Evolutionary conservation across 148 eudicot genomes (phyloP), one percentile per base, ranked within the genome.

Genomic region (Fallopia convolvulus): DNA sequence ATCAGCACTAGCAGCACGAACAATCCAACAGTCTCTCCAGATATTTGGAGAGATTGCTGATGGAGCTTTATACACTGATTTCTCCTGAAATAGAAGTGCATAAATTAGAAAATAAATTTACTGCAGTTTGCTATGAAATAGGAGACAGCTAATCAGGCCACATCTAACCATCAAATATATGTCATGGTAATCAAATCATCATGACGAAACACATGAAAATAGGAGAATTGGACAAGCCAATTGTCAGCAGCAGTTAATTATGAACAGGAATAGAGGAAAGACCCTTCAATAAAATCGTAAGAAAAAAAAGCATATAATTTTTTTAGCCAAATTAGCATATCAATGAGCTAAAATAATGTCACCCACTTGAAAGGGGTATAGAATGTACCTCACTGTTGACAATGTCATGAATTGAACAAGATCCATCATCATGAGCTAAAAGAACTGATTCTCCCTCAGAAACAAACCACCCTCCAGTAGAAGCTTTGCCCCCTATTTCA

Each of bases 1-100:
- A 77, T 94, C 99, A 13, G 93, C 89, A 80, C 91, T 81, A 72
- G 94, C 88, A 53, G 97, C 99, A 71, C 94, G 94, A 44, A 92
- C 74, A 74, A 92, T 82, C 99, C 99, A 94, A 78, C 99, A 94
- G 80, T 94, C 99, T 78, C 89, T 87, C 99, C 97, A 94, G 58
- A 89, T 72, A 81, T 92, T 87, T 63, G 88, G 84, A 15, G 91
- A 84, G 68, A 88, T 77, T 80, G 83, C 91, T 52, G 83, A 65
- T 41, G 92, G 99, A 66, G 96, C 91, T 83, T 81, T 86, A 86
- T 88, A 94, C 76, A 81, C 87, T 70, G 97, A 87, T 79, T 94
- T 94, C 81, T 86, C 96, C 99, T 94, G 87, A 58, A 83, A 74
- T 42, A 49, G 17, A 73, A 73, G 46, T 68, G 42, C 72, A 68